These are phyloP conservation scores for Microcyclospora tardicrescens DNA, from an alignment of 2,329 filamentous ascomycete species.

Conservation along the genomic window DNA sequence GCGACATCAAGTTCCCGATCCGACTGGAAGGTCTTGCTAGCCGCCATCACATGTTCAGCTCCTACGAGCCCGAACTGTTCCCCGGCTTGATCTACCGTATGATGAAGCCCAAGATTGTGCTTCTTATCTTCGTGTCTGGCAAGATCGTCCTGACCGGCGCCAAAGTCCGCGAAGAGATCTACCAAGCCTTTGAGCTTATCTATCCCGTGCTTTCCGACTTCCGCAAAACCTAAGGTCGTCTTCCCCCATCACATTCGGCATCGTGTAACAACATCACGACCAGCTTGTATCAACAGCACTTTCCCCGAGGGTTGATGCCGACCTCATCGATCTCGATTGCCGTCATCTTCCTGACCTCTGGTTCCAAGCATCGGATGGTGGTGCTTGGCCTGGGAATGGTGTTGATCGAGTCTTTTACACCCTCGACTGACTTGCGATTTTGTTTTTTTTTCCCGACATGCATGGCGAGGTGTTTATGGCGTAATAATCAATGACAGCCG, in stretches of 20 bases:
- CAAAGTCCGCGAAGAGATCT: slow-evolving; percentile 96
- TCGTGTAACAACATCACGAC: slow-evolving; percentile 16
- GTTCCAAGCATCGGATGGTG: slow-evolving; percentile 1
- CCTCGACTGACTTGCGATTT: slow-evolving; percentile 1
- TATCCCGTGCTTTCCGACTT: slow-evolving; percentile 70
- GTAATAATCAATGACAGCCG: slow-evolving; percentile 7
- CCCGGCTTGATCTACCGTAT: slow-evolving; percentile 99
- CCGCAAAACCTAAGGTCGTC: slow-evolving; percentile 18
- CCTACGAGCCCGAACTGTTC: slow-evolving; percentile 96
- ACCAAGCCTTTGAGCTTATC: slow-evolving; percentile 93
- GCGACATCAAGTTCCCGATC: slow-evolving; percentile 99
- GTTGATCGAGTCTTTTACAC: slow-evolving; percentile 4
- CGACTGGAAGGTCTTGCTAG: slow-evolving; percentile 89
- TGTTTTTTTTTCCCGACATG: slow-evolving; percentile 11
- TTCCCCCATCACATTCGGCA: slow-evolving; percentile 8
- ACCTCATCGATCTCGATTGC: slow-evolving; percentile 7
- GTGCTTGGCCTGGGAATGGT: slow-evolving; percentile 2
- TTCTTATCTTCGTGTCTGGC: slow-evolving; percentile 93
- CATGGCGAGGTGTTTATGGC: slow-evolving; percentile 21
- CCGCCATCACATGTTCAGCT: slow-evolving; percentile 98
- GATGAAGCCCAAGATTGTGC: slow-evolving; percentile 99
- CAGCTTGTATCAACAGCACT: slow-evolving; percentile 16
- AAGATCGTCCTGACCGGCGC: slow-evolving; percentile 97
- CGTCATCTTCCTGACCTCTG: not conserved
- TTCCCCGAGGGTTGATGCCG: slow-evolving; percentile 16